Evolutionary conservation across 176 grass and related monocot genomes (phyloP).

Genomic region (Melocanna baccifera): DNA sequence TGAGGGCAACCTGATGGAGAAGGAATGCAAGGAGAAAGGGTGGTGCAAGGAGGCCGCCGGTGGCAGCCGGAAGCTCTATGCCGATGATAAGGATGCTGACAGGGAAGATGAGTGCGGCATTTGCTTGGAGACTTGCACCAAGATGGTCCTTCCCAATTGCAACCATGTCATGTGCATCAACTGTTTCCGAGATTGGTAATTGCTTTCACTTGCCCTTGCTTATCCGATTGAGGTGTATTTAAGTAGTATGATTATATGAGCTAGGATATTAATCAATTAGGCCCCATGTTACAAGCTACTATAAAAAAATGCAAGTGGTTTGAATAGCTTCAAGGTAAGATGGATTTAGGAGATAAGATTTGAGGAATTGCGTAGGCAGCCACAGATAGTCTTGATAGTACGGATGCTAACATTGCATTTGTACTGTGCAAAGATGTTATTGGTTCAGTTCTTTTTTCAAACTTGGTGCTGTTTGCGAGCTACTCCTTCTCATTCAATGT

Average conservation of each 20-base stretch:
- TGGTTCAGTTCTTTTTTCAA: conserved; percentile 7
- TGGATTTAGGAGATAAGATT: conserved; percentile 12
- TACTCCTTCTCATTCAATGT: conserved; percentile 8
- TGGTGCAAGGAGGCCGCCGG: conserved; percentile 48
- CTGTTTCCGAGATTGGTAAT: conserved; percentile 94
- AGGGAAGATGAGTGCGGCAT: conserved; percentile 96
- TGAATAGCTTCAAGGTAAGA: conserved; percentile 15
- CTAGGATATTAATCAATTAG: conserved; percentile 37
- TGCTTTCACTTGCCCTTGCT: conserved; percentile 8
- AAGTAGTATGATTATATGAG: conserved; percentile 19
- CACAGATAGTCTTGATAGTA: conserved; percentile 3
- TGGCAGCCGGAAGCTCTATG: conserved; percentile 48
- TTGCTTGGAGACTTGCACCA: conserved; percentile 91
- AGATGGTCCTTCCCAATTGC: conserved; percentile 92
- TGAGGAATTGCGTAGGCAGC: conserved; percentile 5
- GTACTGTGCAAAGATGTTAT: not conserved
- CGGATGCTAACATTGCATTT: conserved; percentile 1
- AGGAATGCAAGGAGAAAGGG: conserved; percentile 63
- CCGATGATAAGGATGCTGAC: conserved; percentile 60
- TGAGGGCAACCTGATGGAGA: conserved; percentile 67
- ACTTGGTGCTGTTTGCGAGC: conserved; percentile 21
- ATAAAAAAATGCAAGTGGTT: conserved; percentile 32
- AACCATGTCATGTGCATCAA: conserved; percentile 97
- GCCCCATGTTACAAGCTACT: conserved; percentile 28
- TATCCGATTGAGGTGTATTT: conserved; percentile 34